Base-by-base conservation (phyloP, 78 protist species). In the Cavenderia fasciculata region DNA sequence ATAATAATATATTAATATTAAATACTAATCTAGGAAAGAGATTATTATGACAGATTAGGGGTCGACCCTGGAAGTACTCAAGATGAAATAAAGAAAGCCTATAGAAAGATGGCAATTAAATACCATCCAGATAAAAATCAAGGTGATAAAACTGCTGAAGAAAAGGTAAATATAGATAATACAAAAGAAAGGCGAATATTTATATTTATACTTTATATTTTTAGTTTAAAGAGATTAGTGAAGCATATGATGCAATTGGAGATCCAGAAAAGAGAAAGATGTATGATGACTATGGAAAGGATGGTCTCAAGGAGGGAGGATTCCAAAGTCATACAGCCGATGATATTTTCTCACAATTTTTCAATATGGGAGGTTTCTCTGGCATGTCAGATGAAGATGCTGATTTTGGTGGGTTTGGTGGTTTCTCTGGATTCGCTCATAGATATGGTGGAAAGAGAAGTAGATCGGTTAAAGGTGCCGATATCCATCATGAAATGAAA, bases 251-350 rank as follows among this genome's bases (percentile, higher is more conserved):
- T 0, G 88, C 95, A 0, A 92, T 98, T 4, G 33, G 70, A 46
- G 97, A 98, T 66, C 63, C 73, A 33, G 63, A 94, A 59, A 98
- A 96, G 90, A 86, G 98, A 12, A 25, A 47, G 41, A 4, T 68
- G 25, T 98, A 98, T 85, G 99, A 98, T 57, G 43, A n/a, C 34
- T 71, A 84, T 72, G 99, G 99, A 59, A 84, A 69, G 51, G 92
- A 94, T 54, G 98, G 96, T 29, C 65, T 96, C 7, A 73, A 86
- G 23, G 93, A 76, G 16, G 98, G 97, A 47, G 93, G 93, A 18
- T 87, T 87, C 76, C 61, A 76, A 54, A 69, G 65, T 31, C 54
- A 69, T 21, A 69, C 88, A 21, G 93, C 93, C 10, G 93, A 73
- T 34, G 93, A 87, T 49, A 51, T 87, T 34, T 87, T 87, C 54